Evolutionary conservation across 768 basidiomycete species (phyloP), one percentile per base, ranked within the genome.

Genomic region (Rhizopogon roseolus): DNA sequence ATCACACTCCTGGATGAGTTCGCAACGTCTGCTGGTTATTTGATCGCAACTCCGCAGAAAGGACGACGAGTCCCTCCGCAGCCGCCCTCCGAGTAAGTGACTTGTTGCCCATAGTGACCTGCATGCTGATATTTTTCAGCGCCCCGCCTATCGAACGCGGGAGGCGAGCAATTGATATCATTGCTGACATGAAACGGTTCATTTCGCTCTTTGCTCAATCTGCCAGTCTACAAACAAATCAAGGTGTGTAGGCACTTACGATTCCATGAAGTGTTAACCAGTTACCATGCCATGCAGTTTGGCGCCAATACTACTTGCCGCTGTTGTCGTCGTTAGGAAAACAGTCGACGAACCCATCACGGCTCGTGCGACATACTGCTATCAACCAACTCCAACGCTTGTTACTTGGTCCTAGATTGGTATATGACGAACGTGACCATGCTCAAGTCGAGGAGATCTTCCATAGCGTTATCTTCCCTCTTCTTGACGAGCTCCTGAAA

Each of bases 401-500:
- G 44, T 74, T 98, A 25, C 78, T 96, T 28, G 88, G 91, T 2
- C 86, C 88, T 9, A 82, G 89, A 49, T 69, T 92, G 48, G 65
- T 79, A 8, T 74, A 85, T 22, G 79, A 83, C 53, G 78, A 81
- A 29, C 73, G 79, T 25, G 79, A 85, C 53, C 79, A 82, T 25
- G 66, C 57, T 1, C 81, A 90, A 62, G 80, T 93, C 34, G 84
- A 88, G 56, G 86, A 92, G 55, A 79, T 95, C 19, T 97, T 98
- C 75, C 89, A 92, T 66, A 79, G 83, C 36, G 86, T 96, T 52
- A 72, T 98, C 38, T 97, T 97, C 72, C 95, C 94, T 4, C 80
- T 98, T 39, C 70, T 98, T 29, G 94, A 98, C 57, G 95, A 96
- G 59, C 76, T 99, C 16, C 73, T 98, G 58, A 91, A 89, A 62